These are phyloP conservation scores for Blastomyces silverae DNA, from an alignment of 2,329 filamentous ascomycete genomes.

Conservation along the genomic window DNA sequence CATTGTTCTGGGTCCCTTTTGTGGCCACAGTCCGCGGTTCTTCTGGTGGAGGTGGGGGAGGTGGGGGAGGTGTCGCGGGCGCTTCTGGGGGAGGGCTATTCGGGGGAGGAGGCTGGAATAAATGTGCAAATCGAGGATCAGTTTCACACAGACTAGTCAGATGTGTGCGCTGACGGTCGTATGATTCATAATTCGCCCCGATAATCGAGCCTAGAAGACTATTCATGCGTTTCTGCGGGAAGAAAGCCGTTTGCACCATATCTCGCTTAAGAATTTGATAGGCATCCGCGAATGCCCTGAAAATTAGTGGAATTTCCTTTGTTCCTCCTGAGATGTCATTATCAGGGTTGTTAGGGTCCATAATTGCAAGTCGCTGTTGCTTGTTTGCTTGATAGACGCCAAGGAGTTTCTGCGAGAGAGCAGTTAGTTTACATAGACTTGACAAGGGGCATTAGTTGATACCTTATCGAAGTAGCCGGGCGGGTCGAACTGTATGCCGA, in stretches of 20 bases:
- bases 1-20: slow-evolving; percentile 15
- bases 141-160: slow-evolving; percentile 50
- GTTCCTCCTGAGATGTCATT: slow-evolving; percentile 93
- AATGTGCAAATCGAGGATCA: slow-evolving; percentile 32
- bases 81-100: slow-evolving; percentile 19
- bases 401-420: slow-evolving; percentile 29
- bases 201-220: slow-evolving; percentile 68
- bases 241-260: slow-evolving; percentile 41
- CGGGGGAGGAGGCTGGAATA: slow-evolving; percentile 27
- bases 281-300: slow-evolving; percentile 62
- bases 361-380: slow-evolving; percentile 67
- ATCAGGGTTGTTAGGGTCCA: slow-evolving; percentile 75
- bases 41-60: slow-evolving; percentile 25
- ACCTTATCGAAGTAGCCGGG: slow-evolving; percentile 74
- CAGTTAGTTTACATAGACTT: slow-evolving; percentile 14
- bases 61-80: slow-evolving; percentile 21
- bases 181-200: slow-evolving; percentile 71
- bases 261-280: slow-evolving; percentile 52
- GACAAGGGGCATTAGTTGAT: slow-evolving; percentile 26
- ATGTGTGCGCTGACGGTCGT: slow-evolving; percentile 60
- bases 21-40: slow-evolving; percentile 18
- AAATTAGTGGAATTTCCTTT: slow-evolving; percentile 59
- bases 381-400: slow-evolving; percentile 51
- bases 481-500: slow-evolving; percentile 69
- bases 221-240: slow-evolving; percentile 20